phyloP scores from a whole-genome alignment of 768 basidiomycete species.

The Pisolithus orientalis region DNA sequence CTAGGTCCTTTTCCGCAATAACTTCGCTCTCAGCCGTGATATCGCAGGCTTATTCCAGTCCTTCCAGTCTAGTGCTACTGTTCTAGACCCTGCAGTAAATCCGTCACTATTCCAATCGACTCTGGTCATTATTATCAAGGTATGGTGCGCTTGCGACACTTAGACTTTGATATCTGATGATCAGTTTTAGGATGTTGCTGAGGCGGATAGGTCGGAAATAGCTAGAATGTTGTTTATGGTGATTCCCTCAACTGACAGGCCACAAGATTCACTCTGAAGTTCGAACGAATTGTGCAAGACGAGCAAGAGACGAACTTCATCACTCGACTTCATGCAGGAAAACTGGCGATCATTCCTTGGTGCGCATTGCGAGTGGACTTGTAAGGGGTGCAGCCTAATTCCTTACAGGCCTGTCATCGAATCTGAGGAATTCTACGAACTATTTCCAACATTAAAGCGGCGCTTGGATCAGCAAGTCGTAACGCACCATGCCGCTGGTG shows the following conservation, averaged over 20 bases:
- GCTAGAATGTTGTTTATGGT: conserved; percentile 17
- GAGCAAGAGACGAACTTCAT: conserved; percentile 54
- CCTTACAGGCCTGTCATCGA: conserved; percentile 43
- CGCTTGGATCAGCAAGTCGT: conserved; percentile 37
- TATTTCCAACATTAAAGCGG: conserved; percentile 39
- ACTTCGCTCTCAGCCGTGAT: conserved; percentile 50
- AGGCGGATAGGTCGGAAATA: conserved; percentile 48
- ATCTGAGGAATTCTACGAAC: conserved; percentile 44
- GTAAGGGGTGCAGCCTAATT: not conserved
- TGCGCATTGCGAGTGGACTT: not conserved
- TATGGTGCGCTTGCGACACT: conserved; percentile 2
- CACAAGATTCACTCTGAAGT: conserved; percentile 41
- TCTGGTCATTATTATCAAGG: conserved; percentile 53
- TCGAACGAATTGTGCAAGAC: conserved; percentile 47
- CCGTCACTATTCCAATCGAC: conserved; percentile 48
- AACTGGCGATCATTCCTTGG: conserved; percentile 50
- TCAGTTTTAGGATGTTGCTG: conserved; percentile 46
- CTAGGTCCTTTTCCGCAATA: conserved; percentile 53
- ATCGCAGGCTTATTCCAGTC: conserved; percentile 50
- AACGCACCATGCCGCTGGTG: conserved; percentile 40
- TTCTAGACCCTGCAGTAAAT: conserved; percentile 48
- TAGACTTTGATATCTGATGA: not conserved
- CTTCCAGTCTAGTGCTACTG: conserved; percentile 43
- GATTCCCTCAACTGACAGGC: not conserved
- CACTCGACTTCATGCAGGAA: conserved; percentile 43